Base-by-base conservation (phyloP, 768 basidiomycete genomes). In the Saitozyma sp. region DNA sequence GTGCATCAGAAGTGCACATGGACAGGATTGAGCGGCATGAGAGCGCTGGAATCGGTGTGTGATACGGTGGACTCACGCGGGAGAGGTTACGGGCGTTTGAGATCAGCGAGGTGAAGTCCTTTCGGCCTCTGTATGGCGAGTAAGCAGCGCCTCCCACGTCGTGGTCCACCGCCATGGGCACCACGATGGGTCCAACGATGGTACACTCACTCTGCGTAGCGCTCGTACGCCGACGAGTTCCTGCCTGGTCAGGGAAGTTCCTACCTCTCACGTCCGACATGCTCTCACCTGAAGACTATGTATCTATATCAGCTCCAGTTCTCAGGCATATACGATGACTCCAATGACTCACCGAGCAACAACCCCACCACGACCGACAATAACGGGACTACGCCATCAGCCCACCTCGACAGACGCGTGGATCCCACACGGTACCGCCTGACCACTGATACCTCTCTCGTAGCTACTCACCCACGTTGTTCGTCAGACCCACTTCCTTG, bases 321-420 rank as follows among this genome's bases (percentile, higher is more conserved):
- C 8, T 39, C 20, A 51, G 43, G 38, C 37, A 57, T 19, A 16
- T 39, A 13, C 13, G 16, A 49, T 14, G 8, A 38, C 29, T 2
- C 29, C 29, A 5, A 29, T 37, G 64, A 87, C 85, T 71, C 66
- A 70, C 73, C 92, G 41, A 95, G 83, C 58, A 95, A 87, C 61
- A 96, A 83, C 68, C 92, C 93, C 56, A 94, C 92, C 68, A 95
- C 93, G 11, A 96, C 90, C 10, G 91, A 90, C 40, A 95, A 84
- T 56, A 96, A 80, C 1, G 93, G 93, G 2, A 93, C 86, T 76
- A 52, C 39, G 8, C 2, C 9, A 9, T 45, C 45, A 56, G 40
- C 29, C 45, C 43, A 56, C 29, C 50, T 59, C 50, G 50, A n/a
- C 13, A 42, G 43, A 53, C 52, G 37, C 50, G 1, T 46, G 45